These are phyloP conservation scores for Guyanaporus albipodus DNA, from an alignment of 768 basidiomycete genomes.

Conservation along the genomic window DNA sequence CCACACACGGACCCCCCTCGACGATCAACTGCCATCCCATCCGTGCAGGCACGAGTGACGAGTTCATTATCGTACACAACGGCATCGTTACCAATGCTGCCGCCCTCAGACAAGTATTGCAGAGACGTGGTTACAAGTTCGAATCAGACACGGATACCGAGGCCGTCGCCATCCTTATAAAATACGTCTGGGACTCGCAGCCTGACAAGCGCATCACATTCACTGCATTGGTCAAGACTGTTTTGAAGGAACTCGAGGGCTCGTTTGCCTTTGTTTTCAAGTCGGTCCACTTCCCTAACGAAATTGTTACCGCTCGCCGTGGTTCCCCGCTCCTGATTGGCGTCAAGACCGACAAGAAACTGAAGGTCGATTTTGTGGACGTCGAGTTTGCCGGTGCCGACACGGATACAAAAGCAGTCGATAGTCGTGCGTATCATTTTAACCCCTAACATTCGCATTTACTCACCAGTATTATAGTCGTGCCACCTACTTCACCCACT, in stretches of 20 bases:
- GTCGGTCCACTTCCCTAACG: constrained; percentile 90
- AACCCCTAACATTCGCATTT: neutral
- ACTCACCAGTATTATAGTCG: constrained; percentile 26
- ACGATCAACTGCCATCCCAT: constrained; percentile 93
- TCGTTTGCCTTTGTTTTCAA: constrained; percentile 99
- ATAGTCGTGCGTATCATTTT: constrained; percentile 36
- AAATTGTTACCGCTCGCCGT: constrained; percentile 93
- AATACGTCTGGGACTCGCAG: constrained; percentile 95
- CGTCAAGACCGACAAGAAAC: constrained; percentile 99
- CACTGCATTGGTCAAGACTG: constrained; percentile 89
- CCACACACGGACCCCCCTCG: constrained; percentile 91
- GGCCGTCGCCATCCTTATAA: constrained; percentile 91
- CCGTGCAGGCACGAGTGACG: constrained; percentile 70
- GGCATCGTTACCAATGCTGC: constrained; percentile 95
- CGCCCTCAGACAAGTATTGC: constrained; percentile 87
- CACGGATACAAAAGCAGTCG: constrained; percentile 41
- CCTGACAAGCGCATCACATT: constrained; percentile 82
- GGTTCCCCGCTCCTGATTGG: constrained; percentile 96
- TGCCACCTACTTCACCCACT: constrained; percentile 50
- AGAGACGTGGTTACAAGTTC: constrained; percentile 94
- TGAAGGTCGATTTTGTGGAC: constrained; percentile 99
- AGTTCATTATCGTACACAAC: constrained; percentile 96
- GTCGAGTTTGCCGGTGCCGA: constrained; percentile 89
- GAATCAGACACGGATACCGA: constrained; percentile 97
- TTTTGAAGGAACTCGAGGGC: constrained; percentile 96